Evolutionary conservation across 108 stramenopile genomes (phyloP), one percentile per base, ranked within the genome.

Genomic region (Chaetoceros muelleri): DNA sequence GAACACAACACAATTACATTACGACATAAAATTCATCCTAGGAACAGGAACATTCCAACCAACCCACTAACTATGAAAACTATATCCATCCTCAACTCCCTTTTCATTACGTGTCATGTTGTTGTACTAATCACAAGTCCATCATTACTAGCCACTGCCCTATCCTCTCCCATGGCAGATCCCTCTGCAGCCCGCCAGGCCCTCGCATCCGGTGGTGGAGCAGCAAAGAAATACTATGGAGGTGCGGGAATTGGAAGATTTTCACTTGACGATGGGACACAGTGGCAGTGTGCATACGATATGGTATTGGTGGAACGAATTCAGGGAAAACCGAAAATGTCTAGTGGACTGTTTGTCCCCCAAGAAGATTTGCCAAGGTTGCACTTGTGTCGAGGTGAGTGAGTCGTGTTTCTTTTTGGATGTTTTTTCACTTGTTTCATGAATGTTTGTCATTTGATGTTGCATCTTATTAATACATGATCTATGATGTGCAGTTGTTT

Each of bases 281-380:
- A 66, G 16, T 70, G 75, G 54, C 30, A 68, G 7, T 87, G 79
- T 55, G 69, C 78, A 48, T 87, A 93, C 54, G 87, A 93, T 67
- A 93, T 93, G 91, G 74, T 93, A 18, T 58, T 93, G 28, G 82
- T 84, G n/a, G 91, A 93, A 52, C 76, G 91, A 29, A 46, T 93
- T 46, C 91, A 93, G 69, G 76, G 71, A 22, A 70, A 62, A 46
- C 69, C 67, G 13, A 75, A 75, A 58, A 78, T 67, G 22, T 57
- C 46, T 26, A 74, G 67, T 45, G 78, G 78, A 28, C 66, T 93
- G 28, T 93, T 78, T 66, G 78, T 87, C 1, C 86, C 86, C 1
- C 64, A 83, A 48, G 83, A 84, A 44, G 85, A 93, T 66, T 79
- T 86, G 75, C 87, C 91, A 7, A 75, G 62, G 30, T 61, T 93